Evolutionary conservation across 345 rosid species (phyloP), one percentile per base, ranked within the genome.

Genomic region (Capsella bursapastoris): DNA sequence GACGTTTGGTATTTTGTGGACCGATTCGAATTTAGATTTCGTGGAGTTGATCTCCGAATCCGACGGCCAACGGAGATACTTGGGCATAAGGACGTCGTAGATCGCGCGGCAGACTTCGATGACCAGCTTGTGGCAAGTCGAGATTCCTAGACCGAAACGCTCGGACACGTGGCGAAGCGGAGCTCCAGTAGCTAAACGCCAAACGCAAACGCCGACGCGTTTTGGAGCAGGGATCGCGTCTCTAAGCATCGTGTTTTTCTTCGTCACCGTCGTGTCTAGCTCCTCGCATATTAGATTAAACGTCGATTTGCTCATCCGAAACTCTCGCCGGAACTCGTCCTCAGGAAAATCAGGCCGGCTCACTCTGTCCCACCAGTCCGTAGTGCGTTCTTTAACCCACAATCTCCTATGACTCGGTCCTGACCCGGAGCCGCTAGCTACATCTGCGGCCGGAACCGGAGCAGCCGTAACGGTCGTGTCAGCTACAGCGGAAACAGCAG

Each of bases 211-310:
- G n/a, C 91, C 97, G 0, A 91, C 87, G 52, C 97, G 88, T 66
- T 91, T 93, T 5, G 86, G 91, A n/a, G 89, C 97, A 11, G 97
- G 97, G 45, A 91, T 88, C 31, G 97, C 97, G 57, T 89, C 97
- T 0, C 97, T 87, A 4, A 91, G 82, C 89, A 85, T 84, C 65
- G 97, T 93, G 83, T 93, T 93, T 86, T 88, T 90, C 86, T 93
- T 93, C 66, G 79, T 93, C 35, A 93, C 95, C 18, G 78, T 82
- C 8, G 85, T 64, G 32, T 90, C 93, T 45, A 92, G 76, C 78
- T 90, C 91, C 72, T 81, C 83, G 80, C 97, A 92, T 25, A 92
- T 85, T 73, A 90, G 57, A 12, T 82, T 78, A 64, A 92, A 92
- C 48, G 98, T 92, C 3, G 89, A 82, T 55, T 83, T 88, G 59